Evolutionary conservation across 2,329 filamentous ascomycete species (phyloP).

Genomic region (Fusarium decemcellulare): DNA sequence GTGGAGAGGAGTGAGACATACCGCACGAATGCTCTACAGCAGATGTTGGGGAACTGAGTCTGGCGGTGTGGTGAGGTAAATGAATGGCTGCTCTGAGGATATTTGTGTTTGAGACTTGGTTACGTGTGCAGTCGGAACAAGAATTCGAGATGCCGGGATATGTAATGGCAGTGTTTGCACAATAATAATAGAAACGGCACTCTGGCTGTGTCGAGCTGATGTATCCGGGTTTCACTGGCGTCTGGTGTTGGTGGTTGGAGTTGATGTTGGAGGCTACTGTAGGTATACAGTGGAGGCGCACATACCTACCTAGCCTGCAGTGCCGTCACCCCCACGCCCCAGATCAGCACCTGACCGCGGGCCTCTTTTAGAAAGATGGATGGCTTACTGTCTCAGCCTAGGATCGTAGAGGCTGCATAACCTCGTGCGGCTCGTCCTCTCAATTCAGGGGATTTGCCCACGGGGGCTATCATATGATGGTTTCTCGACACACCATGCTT

Average conservation of each 20-base stretch:
- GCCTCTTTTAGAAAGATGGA: constrained; percentile 8
- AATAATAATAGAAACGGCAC: background rate
- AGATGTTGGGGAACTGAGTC: constrained; percentile 55
- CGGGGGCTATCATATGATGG: constrained; percentile 34
- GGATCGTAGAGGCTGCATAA: constrained; percentile 20
- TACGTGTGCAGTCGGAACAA: background rate
- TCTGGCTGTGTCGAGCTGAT: background rate
- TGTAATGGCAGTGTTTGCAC: constrained; percentile 5
- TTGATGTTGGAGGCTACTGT: background rate
- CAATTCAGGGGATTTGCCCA: constrained; percentile 43
- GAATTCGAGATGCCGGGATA: constrained; percentile 14
- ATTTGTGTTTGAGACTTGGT: background rate
- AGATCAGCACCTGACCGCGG: constrained; percentile 27
- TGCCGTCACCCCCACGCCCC: constrained; percentile 14
- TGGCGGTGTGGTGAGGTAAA: background rate
- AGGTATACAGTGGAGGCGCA: too few relatives aligned
- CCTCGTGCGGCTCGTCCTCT: constrained; percentile 30
- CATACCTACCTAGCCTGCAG: too few relatives aligned
- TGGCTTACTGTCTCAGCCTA: constrained; percentile 30
- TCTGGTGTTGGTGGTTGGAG: constrained; percentile 4
- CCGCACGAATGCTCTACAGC: constrained; percentile 65
- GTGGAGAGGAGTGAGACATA: constrained; percentile 67
- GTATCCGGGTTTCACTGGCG: constrained; percentile 5
- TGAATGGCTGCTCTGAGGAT: background rate
- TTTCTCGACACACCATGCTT: constrained; percentile 16